phyloP scores from a whole-genome alignment of 805 yeast genomes.

The Millerago galiae region DNA sequence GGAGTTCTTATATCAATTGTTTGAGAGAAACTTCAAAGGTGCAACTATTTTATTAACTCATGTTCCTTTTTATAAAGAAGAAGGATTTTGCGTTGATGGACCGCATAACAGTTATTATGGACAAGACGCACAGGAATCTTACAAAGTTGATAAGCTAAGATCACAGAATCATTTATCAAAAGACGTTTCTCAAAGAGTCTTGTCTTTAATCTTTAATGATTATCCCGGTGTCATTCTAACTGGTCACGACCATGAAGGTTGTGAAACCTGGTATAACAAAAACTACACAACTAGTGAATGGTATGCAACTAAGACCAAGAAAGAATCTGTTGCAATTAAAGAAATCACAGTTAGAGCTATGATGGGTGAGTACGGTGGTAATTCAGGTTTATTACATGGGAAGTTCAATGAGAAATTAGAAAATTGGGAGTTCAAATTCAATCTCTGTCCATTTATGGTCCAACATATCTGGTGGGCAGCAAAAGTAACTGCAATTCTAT shows the following conservation, averaged over 20 bases:
- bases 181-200: constrained; percentile 58
- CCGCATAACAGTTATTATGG: constrained; percentile 63
- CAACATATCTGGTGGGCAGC: constrained; percentile 98
- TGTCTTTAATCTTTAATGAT: constrained; percentile 64
- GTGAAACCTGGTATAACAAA: constrained; percentile 60
- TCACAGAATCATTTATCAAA: constrained; percentile 80
- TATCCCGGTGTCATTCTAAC: constrained; percentile 78
- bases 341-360: constrained; percentile 86
- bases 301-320: constrained; percentile 46
- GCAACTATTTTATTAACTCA: constrained; percentile 82
- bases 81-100: constrained; percentile 83
- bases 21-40: constrained; percentile 56
- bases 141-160: constrained; percentile 62
- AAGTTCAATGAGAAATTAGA: constrained; percentile 38
- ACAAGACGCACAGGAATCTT: constrained; percentile 51
- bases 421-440: constrained; percentile 62
- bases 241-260: constrained; percentile 97
- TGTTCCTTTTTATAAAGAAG: constrained; percentile 78
- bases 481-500: constrained; percentile 42
- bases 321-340: constrained; percentile 36
- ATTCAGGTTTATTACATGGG: constrained; percentile 80
- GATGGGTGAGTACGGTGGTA: constrained; percentile 96
- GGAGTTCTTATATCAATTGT: constrained; percentile 62
- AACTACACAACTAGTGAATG: constrained; percentile 39
- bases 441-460: constrained; percentile 72